Evolutionary conservation across 2,329 filamentous ascomycete species (phyloP), one percentile per base, ranked within the genome.

Genomic region (Phyllosticta citriasiana): DNA sequence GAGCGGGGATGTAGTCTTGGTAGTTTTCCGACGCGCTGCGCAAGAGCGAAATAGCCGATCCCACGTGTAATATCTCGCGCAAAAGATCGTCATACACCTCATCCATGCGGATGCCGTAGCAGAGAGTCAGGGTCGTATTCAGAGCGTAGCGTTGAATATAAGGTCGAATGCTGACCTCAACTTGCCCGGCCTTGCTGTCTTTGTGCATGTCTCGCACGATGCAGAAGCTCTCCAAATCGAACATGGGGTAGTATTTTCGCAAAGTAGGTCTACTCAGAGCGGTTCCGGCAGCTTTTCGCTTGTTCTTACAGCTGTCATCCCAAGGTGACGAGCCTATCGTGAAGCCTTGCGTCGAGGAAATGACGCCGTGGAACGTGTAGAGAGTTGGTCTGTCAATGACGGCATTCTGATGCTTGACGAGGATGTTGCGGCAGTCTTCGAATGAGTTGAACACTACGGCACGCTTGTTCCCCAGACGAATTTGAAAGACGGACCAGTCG

Each of bases 91-190:
- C 81, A 64, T 80, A 81, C 0, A 81, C 77, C 4, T 71, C 74
- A 65, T 82, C 79, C 80, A 83, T 82, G 1, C 80, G 76, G 50
- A 82, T 81, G 0, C 80, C 80, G 57, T 82, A 82, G 65, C 79
- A 82, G 0, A 82, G 73, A 0, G 80, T 83, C 19, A 83, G 68
- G 0, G 79, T 82, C 0, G 80, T 82, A 67, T 82, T 82, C 8
- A 82, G 71, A 0, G 79, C 80, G 67, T 78, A 82, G 14, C 80
- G 72, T 64, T 82, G 80, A 33, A 82, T 78, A 62, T 82, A 82
- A 0, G 79, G 79, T 4, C 80, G 70, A 2, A 81, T 68, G 54
- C 73, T 75, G 57, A 81, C 72, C 64, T 80, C 78, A 0, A 74
- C 60, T 4, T 71, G 69, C 1, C 76, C 77, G 26, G 72, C 69